These are phyloP conservation scores for Lipomyces yamanashiensis DNA, from an alignment of 805 yeast species.

Conservation along the genomic window DNA sequence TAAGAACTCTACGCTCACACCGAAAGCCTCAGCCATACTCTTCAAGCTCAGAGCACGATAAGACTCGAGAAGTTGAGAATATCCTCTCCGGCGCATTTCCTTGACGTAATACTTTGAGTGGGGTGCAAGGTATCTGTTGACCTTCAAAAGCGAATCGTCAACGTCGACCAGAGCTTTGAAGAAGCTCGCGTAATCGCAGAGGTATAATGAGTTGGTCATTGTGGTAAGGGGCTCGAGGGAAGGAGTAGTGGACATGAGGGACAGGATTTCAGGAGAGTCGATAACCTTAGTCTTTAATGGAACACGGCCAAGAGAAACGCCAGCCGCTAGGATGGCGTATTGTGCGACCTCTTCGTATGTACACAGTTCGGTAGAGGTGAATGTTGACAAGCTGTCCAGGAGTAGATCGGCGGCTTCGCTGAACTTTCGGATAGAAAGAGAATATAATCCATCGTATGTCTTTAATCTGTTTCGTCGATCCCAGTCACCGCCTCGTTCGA, in stretches of 20 bases:
- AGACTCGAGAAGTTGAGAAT: constrained; percentile 90
- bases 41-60: constrained; percentile 86
- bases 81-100: constrained; percentile 93
- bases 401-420: constrained; percentile 81
- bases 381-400: constrained; percentile 91
- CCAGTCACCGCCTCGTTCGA: constrained; percentile 99
- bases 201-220: constrained; percentile 83
- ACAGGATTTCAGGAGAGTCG: constrained; percentile 91
- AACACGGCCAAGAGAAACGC: constrained; percentile 77
- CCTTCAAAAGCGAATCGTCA: constrained; percentile 68
- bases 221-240: constrained; percentile 79
- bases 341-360: constrained; percentile 88
- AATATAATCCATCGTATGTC: constrained; percentile 84
- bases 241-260: constrained; percentile 72
- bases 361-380: constrained; percentile 88
- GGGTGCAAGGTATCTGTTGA: constrained; percentile 66
- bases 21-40: constrained; percentile 93
- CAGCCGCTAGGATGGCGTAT: constrained; percentile 87
- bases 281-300: constrained; percentile 82
- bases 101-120: constrained; percentile 86
- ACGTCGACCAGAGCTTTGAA: constrained; percentile 78
- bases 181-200: constrained; percentile 81
- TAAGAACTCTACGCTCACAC: constrained; percentile 83
- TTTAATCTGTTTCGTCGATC: constrained; percentile 95
- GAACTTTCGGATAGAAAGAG: constrained; percentile 83